Conservation (phyloP, 345 rosid genomes). For the Hevea brasiliensis region DNA sequence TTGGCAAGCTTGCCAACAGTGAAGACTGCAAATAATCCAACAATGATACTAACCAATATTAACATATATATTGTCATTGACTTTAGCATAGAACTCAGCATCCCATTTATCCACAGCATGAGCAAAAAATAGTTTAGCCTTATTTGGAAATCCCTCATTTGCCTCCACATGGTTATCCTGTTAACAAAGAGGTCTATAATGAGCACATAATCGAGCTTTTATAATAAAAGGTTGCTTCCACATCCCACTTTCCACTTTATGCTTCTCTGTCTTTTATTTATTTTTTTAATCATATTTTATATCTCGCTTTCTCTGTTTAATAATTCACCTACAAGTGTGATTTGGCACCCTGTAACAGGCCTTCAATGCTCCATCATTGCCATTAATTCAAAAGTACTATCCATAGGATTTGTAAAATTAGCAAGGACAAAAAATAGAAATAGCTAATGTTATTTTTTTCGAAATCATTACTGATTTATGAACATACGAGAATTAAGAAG, state of each 20-base stretch:
- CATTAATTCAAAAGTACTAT: neutral
- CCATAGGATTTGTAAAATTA: neutral
- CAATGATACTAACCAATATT: slow-evolving; percentile 47
- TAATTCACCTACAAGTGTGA: neutral
- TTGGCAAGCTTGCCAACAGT: neutral
- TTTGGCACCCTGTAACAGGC: neutral
- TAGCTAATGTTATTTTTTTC: neutral
- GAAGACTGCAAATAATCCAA: neutral
- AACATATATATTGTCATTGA: slow-evolving; percentile 73
- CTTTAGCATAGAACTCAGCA: slow-evolving; percentile 69
- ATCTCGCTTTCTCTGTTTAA: neutral
- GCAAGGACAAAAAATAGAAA: neutral
- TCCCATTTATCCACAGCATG: slow-evolving; percentile 62
- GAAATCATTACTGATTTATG: slow-evolving; percentile 6
- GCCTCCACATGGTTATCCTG: slow-evolving; percentile 65
- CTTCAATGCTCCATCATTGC: neutral
- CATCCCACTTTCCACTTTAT: neutral
- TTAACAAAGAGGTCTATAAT: neutral
- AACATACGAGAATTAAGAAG: slow-evolving; percentile 68
- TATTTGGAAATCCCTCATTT: slow-evolving; percentile 44
- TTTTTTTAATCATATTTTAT: neutral
- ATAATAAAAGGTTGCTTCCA: neutral
- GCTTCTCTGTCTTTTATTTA: neutral
- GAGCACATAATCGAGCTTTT: slow-evolving; percentile 17
- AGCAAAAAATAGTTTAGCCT: slow-evolving; percentile 52